phyloP scores from a whole-genome alignment of 2,329 filamentous ascomycete genomes.

The Aspergillus viridinutans region DNA sequence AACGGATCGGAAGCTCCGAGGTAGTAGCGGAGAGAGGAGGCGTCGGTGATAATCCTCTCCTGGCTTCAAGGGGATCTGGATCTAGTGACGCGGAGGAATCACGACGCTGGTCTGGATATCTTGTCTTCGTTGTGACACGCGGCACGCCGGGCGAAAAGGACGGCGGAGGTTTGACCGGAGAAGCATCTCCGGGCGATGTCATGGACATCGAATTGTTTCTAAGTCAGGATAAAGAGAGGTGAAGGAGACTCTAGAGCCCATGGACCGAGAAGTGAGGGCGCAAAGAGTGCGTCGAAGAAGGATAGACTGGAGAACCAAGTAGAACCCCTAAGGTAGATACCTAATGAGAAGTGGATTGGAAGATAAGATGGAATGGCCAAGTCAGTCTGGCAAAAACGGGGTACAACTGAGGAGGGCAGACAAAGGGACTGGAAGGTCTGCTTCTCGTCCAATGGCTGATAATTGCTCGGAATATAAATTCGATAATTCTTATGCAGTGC shows the following conservation, averaged over 20 bases:
- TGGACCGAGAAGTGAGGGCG: constrained; percentile 15
- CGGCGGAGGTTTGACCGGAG: constrained; percentile 63
- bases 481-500: background rate
- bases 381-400: constrained; percentile 14
- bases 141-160: constrained; percentile 65
- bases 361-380: constrained; percentile 12
- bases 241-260: constrained; percentile 25
- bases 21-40: constrained; percentile 54
- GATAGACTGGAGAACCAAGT: background rate
- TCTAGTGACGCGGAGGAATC: constrained; percentile 48
- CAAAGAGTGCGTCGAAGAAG: background rate
- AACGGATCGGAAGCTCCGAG: constrained; percentile 64
- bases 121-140: constrained; percentile 56
- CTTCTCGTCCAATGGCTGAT: background rate
- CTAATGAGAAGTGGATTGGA: background rate
- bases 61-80: constrained; percentile 47
- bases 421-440: background rate
- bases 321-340: background rate
- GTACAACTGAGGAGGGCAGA: constrained; percentile 6
- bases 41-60: constrained; percentile 55
- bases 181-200: constrained; percentile 64
- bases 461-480: background rate
- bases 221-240: constrained; percentile 15
- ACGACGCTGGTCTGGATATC: constrained; percentile 46
- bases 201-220: constrained; percentile 50